Evolutionary conservation across 805 yeast genomes (phyloP).

Genomic region (Ogataea dorogensis): DNA sequence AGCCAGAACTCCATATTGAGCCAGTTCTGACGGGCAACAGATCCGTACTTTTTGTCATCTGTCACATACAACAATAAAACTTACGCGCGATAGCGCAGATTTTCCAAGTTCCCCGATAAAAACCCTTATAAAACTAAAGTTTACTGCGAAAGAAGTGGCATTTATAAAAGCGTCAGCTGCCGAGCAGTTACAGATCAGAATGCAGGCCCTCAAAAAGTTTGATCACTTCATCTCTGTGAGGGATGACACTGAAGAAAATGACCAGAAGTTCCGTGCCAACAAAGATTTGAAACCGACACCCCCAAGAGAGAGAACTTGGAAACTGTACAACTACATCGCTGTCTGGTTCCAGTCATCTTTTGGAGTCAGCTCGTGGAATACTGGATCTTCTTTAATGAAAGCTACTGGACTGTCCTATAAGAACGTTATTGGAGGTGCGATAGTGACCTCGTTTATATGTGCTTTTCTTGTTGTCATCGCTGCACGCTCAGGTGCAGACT

Average conservation of each 20-base stretch:
- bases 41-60: no score
- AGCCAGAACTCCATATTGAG: no score
- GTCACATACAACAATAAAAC: no score
- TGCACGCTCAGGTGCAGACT: conserved; percentile 23
- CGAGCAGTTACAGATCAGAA: conserved; percentile 1
- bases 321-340: conserved; percentile 24
- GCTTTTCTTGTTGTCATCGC: conserved; percentile 16
- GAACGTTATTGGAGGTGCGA: conserved; percentile 21
- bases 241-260: conserved; percentile 27
- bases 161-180: no score
- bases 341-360: conserved; percentile 7
- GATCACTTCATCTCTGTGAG: conserved; percentile 21
- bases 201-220: conserved; percentile 30
- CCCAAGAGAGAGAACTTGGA: conserved; percentile 37
- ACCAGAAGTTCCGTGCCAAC: conserved; percentile 29
- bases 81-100: no score
- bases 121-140: no score
- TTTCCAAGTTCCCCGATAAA: no score
- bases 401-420: conserved; percentile 24
- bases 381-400: conserved; percentile 29
- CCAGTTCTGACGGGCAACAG: no score
- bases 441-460: conserved; percentile 15
- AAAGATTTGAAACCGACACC: conserved; percentile 41
- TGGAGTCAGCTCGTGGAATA: conserved; percentile 32
- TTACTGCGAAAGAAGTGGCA: no score